Conservation (phyloP, 257 asterid genomes). For the Lithospermum erythrorhizon region DNA sequence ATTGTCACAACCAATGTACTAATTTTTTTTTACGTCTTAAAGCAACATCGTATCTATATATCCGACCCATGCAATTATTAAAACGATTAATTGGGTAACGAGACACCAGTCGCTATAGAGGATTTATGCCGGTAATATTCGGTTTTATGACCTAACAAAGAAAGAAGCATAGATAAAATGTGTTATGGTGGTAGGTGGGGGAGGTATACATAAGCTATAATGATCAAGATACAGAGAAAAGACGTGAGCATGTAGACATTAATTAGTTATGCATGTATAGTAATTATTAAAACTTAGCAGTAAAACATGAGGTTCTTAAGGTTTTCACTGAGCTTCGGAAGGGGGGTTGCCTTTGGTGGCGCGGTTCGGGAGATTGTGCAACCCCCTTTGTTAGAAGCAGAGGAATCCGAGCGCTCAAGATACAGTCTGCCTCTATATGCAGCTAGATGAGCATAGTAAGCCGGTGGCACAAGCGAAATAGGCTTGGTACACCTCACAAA, state of each 20-base stretch:
- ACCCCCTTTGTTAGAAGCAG: constrained; percentile 11
- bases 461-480: constrained; percentile 88
- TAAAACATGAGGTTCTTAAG: constrained; percentile 85
- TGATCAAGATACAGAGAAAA: too few species aligned
- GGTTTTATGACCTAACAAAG: too few species aligned
- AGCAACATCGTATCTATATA: too few species aligned
- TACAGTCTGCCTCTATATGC: constrained; percentile 88
- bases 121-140: too few species aligned
- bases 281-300: constrained; percentile 32
- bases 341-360: constrained; percentile 51
- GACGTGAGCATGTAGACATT: neutral
- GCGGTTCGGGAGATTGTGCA: constrained; percentile 41
- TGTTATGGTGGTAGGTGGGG: too few species aligned
- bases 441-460: constrained; percentile 87
- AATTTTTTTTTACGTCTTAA: too few species aligned
- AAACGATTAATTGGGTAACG: too few species aligned
- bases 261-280: neutral
- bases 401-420: constrained; percentile 48
- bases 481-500: constrained; percentile 95
- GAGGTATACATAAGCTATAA: too few species aligned
- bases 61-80: too few species aligned
- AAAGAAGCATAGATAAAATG: too few species aligned
- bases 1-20: too few species aligned
- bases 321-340: constrained; percentile 75
- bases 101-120: too few species aligned